These are phyloP conservation scores for Aspergillus flavus DNA, from an alignment of 2,329 filamentous ascomycete species.

Conservation along the genomic window DNA sequence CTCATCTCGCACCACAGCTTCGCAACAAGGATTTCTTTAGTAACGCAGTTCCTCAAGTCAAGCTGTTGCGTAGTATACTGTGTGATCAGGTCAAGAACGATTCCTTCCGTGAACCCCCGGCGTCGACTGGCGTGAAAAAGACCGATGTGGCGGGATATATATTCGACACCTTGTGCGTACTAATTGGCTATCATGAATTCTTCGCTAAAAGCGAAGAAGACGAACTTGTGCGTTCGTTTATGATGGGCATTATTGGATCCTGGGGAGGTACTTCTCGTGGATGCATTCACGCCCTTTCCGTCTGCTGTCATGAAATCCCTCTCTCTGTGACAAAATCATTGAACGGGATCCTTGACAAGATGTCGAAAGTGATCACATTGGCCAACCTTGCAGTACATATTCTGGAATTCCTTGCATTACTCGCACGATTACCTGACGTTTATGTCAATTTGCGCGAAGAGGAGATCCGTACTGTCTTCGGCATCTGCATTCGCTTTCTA, in stretches of 20 bases:
- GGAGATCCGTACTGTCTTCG: constrained; percentile 92
- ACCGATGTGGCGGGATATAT: constrained; percentile 87
- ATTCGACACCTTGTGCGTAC: constrained; percentile 81
- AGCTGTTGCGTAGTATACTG: constrained; percentile 71
- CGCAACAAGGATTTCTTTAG: constrained; percentile 86
- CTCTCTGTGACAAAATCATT: constrained; percentile 83
- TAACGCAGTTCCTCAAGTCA: constrained; percentile 72
- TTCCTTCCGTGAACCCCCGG: constrained; percentile 78
- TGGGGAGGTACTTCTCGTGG: constrained; percentile 87
- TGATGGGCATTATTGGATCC: constrained; percentile 73
- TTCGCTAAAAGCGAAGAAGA: constrained; percentile 86
- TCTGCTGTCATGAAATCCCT: constrained; percentile 94
- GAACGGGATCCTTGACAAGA: constrained; percentile 83
- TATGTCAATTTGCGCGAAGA: constrained; percentile 89
- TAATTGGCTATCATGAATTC: constrained; percentile 85
- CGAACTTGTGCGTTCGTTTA: constrained; percentile 83
- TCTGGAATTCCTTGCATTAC: constrained; percentile 87
- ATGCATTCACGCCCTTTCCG: constrained; percentile 91
- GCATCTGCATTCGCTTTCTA: constrained; percentile 90
- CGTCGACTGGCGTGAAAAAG: constrained; percentile 76
- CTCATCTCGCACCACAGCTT: constrained; percentile 83
- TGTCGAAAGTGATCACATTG: constrained; percentile 95
- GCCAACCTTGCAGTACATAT: constrained; percentile 91
- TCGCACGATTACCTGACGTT: constrained; percentile 80
- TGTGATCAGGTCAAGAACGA: constrained; percentile 82